phyloP scores from a whole-genome alignment of 1,284 basidiomycete genomes.

The Ceratobasidium sp. region DNA sequence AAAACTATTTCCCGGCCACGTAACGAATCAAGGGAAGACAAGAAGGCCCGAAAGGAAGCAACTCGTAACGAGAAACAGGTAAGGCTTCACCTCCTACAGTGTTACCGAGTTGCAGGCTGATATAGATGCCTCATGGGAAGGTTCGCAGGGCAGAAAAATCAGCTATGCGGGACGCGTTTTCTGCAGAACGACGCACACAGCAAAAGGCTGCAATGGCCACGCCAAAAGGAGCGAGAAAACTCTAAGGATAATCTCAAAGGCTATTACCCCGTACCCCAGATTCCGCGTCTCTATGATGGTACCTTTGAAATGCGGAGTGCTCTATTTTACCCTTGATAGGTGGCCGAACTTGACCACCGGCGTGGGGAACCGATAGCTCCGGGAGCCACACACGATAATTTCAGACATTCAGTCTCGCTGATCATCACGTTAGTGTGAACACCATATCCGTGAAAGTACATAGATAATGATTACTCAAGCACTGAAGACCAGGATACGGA shows the following conservation, averaged over 20 bases:
- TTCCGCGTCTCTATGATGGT: slow-evolving; percentile 17
- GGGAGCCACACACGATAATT: slow-evolving; percentile 1
- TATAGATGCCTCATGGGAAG: slow-evolving; percentile 26
- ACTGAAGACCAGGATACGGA: slow-evolving; percentile 23
- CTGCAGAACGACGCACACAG: slow-evolving; percentile 77
- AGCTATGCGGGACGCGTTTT: slow-evolving; percentile 77
- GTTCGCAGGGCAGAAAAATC: slow-evolving; percentile 83
- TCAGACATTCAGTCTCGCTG: slow-evolving; percentile 1
- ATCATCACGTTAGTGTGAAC: background rate
- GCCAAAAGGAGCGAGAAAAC: slow-evolving; percentile 50
- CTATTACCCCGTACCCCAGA: slow-evolving; percentile 39
- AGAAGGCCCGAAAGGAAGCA: slow-evolving; percentile 87
- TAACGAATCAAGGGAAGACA: slow-evolving; percentile 86
- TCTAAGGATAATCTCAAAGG: slow-evolving; percentile 23
- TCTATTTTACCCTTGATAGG: slow-evolving; percentile 21
- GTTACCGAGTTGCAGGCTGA: slow-evolving; percentile 14
- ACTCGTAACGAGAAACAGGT: slow-evolving; percentile 83
- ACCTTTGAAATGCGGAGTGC: slow-evolving; percentile 14
- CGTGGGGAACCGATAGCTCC: slow-evolving; percentile 40
- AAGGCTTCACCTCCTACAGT: slow-evolving; percentile 40
- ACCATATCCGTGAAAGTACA: slow-evolving; percentile 5
- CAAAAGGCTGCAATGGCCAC: slow-evolving; percentile 64
- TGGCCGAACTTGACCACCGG: slow-evolving; percentile 30
- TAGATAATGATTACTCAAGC: slow-evolving; percentile 33
- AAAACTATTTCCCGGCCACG: slow-evolving; percentile 74